Percentiles rank a stretch among this genome's conserved stretches.
Evolutionary conservation across 2,329 filamentous ascomycete genomes (phyloP).

Genomic region (Aureobasidium sp.): DNA sequence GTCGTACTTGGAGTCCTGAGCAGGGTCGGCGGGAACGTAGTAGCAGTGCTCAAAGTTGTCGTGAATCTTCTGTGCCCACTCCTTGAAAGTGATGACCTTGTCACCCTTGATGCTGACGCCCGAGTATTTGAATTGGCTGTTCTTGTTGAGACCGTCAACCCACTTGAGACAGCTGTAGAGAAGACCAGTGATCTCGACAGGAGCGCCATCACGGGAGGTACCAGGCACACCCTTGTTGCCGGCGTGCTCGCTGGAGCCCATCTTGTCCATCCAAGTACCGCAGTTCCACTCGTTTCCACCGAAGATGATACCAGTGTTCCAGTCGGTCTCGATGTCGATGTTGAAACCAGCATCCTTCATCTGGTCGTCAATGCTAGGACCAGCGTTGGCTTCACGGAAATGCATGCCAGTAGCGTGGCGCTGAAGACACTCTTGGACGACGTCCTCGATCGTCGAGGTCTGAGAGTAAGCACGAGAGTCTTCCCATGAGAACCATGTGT

Average conservation of each 20-base stretch:
- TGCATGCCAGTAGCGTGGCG: constrained; percentile 84
- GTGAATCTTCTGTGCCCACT: constrained; percentile 77
- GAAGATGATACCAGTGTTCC: constrained; percentile 83
- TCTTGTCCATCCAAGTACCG: constrained; percentile 99
- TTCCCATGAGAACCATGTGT: constrained; percentile 81
- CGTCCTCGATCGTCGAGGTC: constrained; percentile 74
- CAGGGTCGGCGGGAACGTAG: constrained; percentile 65
- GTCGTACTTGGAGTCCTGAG: constrained; percentile 70
- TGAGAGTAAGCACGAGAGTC: constrained; percentile 80
- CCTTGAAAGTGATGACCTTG: constrained; percentile 58
- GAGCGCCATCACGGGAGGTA: constrained; percentile 92
- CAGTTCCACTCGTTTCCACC: constrained; percentile 93
- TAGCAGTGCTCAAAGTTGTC: constrained; percentile 87
- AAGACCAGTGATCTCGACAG: constrained; percentile 89
- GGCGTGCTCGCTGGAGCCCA: constrained; percentile 93
- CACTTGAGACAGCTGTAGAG: constrained; percentile 83
- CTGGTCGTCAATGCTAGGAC: constrained; percentile 77
- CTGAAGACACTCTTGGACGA: constrained; percentile 90
- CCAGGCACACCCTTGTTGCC: constrained; percentile 89
- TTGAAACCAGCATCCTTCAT: constrained; percentile 92
- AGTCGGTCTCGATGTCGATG: constrained; percentile 84
- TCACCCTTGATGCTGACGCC: constrained; percentile 52
- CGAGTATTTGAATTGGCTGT: constrained; percentile 64
- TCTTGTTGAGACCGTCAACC: constrained; percentile 60
- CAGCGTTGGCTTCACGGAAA: constrained; percentile 92